Percentiles rank a stretch among this genome's conserved stretches.
Evolutionary conservation across 2,329 filamentous ascomycete species (phyloP).

Genomic region (Epichloe uncinata): DNA sequence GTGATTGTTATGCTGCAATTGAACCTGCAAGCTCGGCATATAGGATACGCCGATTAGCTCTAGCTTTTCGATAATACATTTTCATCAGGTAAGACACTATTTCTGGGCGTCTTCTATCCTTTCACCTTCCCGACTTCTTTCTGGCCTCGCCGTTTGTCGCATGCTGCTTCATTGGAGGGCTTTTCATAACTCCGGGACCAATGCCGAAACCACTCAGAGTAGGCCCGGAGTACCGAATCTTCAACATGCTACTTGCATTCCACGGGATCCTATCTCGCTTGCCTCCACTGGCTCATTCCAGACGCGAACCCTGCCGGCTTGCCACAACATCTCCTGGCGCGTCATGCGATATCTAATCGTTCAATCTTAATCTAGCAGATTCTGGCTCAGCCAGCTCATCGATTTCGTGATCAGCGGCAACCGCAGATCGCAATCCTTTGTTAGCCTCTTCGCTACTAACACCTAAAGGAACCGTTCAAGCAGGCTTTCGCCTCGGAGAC

Average conservation of each 20-base stretch:
- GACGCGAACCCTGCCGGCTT: slow-evolving; percentile 7
- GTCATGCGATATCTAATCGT: slow-evolving; percentile 6
- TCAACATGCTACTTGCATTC: slow-evolving; percentile 4
- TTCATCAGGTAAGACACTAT: slow-evolving; percentile 2
- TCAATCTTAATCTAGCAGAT: slow-evolving; percentile 2
- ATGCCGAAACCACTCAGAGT: not conserved
- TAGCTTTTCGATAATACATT: not conserved
- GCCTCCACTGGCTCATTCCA: slow-evolving; percentile 12
- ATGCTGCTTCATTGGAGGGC: not conserved
- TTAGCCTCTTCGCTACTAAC: not conserved
- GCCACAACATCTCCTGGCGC: slow-evolving; percentile 10
- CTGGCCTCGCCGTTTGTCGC: not conserved
- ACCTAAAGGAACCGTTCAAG: not conserved
- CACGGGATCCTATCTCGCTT: slow-evolving; percentile 6
- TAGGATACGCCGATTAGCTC: not conserved
- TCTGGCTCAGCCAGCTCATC: not conserved
- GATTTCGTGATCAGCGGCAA: not conserved
- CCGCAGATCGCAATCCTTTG: not conserved
- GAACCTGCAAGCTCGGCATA: not conserved
- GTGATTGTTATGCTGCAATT: not conserved
- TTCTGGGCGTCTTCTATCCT: not conserved
- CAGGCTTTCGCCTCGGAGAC: not conserved
- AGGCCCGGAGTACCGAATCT: not conserved
- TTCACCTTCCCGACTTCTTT: not conserved
- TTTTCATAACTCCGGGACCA: not conserved